These are phyloP conservation scores for Postia placenta DNA, from an alignment of 768 basidiomycete genomes.

Conservation along the genomic window DNA sequence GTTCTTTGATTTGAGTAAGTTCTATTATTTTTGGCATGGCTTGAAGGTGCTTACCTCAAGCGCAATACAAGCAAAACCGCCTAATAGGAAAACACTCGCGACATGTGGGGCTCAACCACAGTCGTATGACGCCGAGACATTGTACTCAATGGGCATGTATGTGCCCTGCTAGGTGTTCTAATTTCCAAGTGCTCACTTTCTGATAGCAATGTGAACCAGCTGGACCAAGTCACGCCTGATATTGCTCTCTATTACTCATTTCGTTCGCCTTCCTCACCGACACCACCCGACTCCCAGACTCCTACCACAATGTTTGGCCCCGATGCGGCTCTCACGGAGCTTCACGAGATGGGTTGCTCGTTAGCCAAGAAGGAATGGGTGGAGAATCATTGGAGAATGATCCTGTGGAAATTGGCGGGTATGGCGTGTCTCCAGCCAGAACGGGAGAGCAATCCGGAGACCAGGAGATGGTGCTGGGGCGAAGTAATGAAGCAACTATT, in stretches of 20 bases:
- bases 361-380: conserved; percentile 80
- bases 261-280: conserved; percentile 28
- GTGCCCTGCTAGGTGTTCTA: background rate
- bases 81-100: conserved; percentile 13
- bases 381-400: conserved; percentile 83
- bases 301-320: conserved; percentile 33
- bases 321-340: conserved; percentile 47
- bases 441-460: conserved; percentile 37
- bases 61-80: conserved; percentile 8
- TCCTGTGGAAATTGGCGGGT: conserved; percentile 94
- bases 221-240: conserved; percentile 48
- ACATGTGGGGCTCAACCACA: conserved; percentile 16
- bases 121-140: conserved; percentile 13
- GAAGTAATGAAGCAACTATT: conserved; percentile 79
- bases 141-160: conserved; percentile 21
- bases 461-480: conserved; percentile 73
- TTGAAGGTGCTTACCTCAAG: conserved; percentile 1
- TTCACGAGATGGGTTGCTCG: conserved; percentile 52
- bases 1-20: conserved; percentile 18
- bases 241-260: conserved; percentile 59
- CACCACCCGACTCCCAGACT: background rate
- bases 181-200: background rate
- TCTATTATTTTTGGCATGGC: background rate
- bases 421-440: conserved; percentile 72
- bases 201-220: conserved; percentile 42